These are phyloP conservation scores for Boletus tomentosulus DNA, from an alignment of 768 basidiomycete species.

Conservation along the genomic window DNA sequence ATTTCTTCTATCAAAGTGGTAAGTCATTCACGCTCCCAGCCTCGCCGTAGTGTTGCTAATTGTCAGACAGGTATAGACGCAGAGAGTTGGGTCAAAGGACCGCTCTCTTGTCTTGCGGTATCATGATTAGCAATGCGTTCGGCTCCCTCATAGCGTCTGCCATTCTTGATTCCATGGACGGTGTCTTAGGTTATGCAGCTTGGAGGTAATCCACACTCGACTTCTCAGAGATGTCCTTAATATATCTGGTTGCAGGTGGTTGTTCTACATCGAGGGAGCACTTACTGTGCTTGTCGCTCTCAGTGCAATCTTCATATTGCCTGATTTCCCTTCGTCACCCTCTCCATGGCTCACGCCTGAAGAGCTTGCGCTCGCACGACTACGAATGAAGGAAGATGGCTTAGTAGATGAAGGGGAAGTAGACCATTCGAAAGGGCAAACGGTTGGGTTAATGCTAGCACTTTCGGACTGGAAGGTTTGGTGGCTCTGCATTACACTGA, in stretches of 20 bases:
- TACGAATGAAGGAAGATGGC: conserved; percentile 65
- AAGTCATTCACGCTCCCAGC: conserved; percentile 18
- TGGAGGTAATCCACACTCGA: conserved; percentile 53
- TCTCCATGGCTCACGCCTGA: conserved; percentile 55
- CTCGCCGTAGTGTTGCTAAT: conserved; percentile 39
- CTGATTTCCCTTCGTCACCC: conserved; percentile 67
- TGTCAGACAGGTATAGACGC: conserved; percentile 57
- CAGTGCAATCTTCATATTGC: conserved; percentile 58
- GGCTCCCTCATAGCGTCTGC: conserved; percentile 75
- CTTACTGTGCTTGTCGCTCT: conserved; percentile 50
- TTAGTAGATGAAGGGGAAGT: conserved; percentile 47
- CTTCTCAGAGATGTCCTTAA: not conserved
- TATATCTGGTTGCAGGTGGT: conserved; percentile 45
- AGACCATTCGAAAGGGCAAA: conserved; percentile 28
- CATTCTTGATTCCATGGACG: conserved; percentile 70
- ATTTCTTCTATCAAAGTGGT: conserved; percentile 31
- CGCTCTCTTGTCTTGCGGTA: conserved; percentile 67
- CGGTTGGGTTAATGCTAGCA: conserved; percentile 53
- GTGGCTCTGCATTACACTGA: conserved; percentile 66
- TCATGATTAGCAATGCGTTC: conserved; percentile 77
- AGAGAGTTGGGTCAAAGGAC: conserved; percentile 67
- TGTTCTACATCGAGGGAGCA: conserved; percentile 66
- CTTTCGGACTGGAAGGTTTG: conserved; percentile 80
- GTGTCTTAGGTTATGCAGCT: conserved; percentile 58
- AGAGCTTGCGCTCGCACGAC: conserved; percentile 53